phyloP scores from a whole-genome alignment of 108 stramenopile genomes.

The Cyclostephanos tholiformis region DNA sequence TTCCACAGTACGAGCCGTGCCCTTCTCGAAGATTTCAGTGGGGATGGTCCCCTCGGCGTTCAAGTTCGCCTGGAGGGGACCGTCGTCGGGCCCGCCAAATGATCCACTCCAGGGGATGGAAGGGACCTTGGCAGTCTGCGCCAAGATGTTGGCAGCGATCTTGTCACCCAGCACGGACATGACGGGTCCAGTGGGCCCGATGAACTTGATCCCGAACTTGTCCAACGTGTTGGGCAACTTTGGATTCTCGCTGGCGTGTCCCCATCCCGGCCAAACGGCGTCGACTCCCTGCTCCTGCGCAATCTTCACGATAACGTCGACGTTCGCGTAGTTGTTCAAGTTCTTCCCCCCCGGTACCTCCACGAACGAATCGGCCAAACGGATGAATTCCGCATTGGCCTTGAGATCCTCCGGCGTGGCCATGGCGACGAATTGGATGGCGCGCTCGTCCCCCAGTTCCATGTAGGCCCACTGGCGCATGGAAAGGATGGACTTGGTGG shows the following conservation, averaged over 20 bases:
- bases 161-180: conserved; percentile 96
- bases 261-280: conserved; percentile 97
- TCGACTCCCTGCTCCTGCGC: conserved; percentile 88
- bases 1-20: conserved; percentile 86
- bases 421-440: conserved; percentile 98
- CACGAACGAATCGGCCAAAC: conserved; percentile 93
- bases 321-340: conserved; percentile 95
- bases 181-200: conserved; percentile 92
- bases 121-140: conserved; percentile 94
- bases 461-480: conserved; percentile 99
- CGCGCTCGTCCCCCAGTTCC: conserved; percentile 94
- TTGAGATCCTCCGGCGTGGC: conserved; percentile 96
- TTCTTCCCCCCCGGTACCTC: conserved; percentile 93
- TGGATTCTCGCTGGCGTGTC: conserved; percentile 94
- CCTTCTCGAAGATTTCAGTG: conserved; percentile 92
- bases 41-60: conserved; percentile 96
- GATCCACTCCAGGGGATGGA: conserved; percentile 97
- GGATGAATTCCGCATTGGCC: conserved; percentile 98
- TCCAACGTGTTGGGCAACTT: conserved; percentile 75
- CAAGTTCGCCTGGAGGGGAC: conserved; percentile 88
- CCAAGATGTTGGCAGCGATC: conserved; percentile 95
- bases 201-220: conserved; percentile 88
- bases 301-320: conserved; percentile 84
- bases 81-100: conserved; percentile 89
- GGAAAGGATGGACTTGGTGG: conserved; percentile 96